These are phyloP conservation scores for Domatiomyces catenatus DNA, from an alignment of 2,329 filamentous ascomycete species.

Conservation along the genomic window DNA sequence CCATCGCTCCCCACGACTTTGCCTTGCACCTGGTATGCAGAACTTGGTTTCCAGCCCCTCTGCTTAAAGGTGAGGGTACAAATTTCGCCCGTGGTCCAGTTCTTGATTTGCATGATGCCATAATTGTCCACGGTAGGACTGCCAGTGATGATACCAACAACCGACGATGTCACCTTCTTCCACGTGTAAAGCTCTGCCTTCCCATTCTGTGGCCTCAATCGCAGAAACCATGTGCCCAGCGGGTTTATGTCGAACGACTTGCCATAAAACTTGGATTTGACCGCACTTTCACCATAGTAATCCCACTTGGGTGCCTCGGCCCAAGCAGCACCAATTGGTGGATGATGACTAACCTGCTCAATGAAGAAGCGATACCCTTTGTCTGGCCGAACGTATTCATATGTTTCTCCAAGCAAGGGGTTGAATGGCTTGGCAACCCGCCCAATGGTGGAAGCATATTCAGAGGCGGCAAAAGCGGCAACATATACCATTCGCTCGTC, in stretches of 20 bases:
- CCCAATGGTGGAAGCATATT: constrained; percentile 92
- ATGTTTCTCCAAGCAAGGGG: constrained; percentile 86
- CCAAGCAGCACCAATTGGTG: constrained; percentile 81
- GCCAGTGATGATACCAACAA: constrained; percentile 96
- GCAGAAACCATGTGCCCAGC: constrained; percentile 91
- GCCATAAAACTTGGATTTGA: constrained; percentile 93
- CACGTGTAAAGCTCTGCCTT: constrained; percentile 86
- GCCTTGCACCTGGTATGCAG: constrained; percentile 74
- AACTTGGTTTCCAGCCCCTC: constrained; percentile 87
- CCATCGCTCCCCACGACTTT: constrained; percentile 68
- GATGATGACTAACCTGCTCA: constrained; percentile 95
- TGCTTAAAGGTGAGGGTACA: constrained; percentile 84
- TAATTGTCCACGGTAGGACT: constrained; percentile 97
- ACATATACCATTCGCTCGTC: constrained; percentile 89
- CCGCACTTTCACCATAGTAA: constrained; percentile 87
- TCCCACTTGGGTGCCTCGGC: constrained; percentile 90
- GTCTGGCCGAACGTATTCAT: constrained; percentile 88
- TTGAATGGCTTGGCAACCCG: constrained; percentile 98
- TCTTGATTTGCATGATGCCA: constrained; percentile 91
- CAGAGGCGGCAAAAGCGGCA: constrained; percentile 85
- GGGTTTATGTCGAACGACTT: constrained; percentile 96
- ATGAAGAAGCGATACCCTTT: constrained; percentile 98
- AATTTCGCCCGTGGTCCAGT: constrained; percentile 89
- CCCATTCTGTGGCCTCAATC: constrained; percentile 57
- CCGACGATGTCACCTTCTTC: constrained; percentile 96